Conservation (phyloP, 2,329 filamentous ascomycete genomes). For the Stachybotrys elegans region DNA sequence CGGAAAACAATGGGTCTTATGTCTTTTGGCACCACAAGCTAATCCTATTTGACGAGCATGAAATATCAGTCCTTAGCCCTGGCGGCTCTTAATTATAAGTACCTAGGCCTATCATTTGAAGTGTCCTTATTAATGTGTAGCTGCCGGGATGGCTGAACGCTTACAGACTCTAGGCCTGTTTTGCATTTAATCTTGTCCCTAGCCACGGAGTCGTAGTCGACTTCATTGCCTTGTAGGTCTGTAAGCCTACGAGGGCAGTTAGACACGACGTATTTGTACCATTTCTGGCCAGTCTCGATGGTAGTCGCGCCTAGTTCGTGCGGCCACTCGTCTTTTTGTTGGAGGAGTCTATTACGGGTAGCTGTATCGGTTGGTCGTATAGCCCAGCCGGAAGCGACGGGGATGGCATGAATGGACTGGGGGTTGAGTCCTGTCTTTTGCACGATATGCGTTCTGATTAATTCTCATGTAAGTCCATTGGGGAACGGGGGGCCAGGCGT, state of each 20-base stretch:
- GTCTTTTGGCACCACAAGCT: no score
- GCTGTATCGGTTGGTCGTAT: slow-evolving; percentile 3
- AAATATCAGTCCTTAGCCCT: no score
- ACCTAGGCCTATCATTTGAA: no score
- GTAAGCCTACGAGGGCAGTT: slow-evolving; percentile 8
- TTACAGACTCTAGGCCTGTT: slow-evolving; percentile 5
- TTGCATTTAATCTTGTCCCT: slow-evolving; percentile 5
- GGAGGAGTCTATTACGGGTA: slow-evolving; percentile 7
- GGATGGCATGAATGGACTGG: slow-evolving; percentile 7
- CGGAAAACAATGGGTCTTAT: no score
- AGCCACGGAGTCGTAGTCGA: slow-evolving; percentile 3
- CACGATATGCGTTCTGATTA: slow-evolving; percentile 8
- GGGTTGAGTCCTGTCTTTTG: slow-evolving; percentile 8
- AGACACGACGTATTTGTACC: slow-evolving; percentile 9
- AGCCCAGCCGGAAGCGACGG: slow-evolving; percentile 9
- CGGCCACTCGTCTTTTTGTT: slow-evolving; percentile 8
- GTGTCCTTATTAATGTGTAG: no score
- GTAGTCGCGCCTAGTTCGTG: slow-evolving; percentile 5
- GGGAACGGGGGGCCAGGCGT: no score
- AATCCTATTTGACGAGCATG: no score
- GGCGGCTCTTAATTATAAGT: no score
- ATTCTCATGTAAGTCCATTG: slow-evolving; percentile 4
- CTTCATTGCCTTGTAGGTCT: slow-evolving; percentile 8
- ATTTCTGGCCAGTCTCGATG: slow-evolving; percentile 10
- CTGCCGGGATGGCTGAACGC: slow-evolving; percentile 3